Conservation (phyloP, 164 flowering plant species). For the Buxus sempervirens region DNA sequence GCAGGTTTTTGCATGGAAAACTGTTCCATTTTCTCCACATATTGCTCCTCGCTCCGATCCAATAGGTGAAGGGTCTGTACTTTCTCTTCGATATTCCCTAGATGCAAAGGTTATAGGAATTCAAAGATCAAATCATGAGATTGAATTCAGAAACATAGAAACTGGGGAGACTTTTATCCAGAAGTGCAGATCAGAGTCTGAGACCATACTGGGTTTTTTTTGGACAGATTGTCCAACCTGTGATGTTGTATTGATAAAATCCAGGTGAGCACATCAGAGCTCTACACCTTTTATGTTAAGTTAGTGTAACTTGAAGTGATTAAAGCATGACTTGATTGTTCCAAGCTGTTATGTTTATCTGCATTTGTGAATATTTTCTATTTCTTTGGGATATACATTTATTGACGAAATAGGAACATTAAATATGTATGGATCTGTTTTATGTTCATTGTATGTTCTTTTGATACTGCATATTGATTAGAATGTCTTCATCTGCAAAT, state of each 20-base stretch:
- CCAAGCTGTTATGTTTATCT: background rate
- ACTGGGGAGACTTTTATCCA: slow-evolving; percentile 55
- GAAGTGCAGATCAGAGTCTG: slow-evolving; percentile 61
- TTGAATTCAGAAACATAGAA: slow-evolving; percentile 72
- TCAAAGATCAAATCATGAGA: slow-evolving; percentile 69
- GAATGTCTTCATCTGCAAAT: background rate
- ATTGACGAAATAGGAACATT: background rate
- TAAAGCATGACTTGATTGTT: background rate
- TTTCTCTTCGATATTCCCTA: slow-evolving; percentile 72
- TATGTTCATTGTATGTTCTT: background rate
- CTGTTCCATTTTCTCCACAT: slow-evolving; percentile 45
- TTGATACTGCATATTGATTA: background rate
- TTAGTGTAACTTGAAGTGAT: background rate
- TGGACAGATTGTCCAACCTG: slow-evolving; percentile 90
- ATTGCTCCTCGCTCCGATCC: slow-evolving; percentile 57
- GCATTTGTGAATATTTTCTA: too few species aligned
- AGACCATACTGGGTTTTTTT: slow-evolving; percentile 83
- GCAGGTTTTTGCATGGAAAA: slow-evolving; percentile 82
- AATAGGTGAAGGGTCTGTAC: slow-evolving; percentile 68
- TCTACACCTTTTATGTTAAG: background rate
- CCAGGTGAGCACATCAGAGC: slow-evolving; percentile 50
- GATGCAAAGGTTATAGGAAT: slow-evolving; percentile 74
- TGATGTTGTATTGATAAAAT: slow-evolving; percentile 76
- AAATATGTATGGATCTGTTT: background rate
- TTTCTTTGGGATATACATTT: slow-evolving; percentile 1